phyloP scores from a whole-genome alignment of 192 early-diverging fungal species.

The Backusella australiensis region DNA sequence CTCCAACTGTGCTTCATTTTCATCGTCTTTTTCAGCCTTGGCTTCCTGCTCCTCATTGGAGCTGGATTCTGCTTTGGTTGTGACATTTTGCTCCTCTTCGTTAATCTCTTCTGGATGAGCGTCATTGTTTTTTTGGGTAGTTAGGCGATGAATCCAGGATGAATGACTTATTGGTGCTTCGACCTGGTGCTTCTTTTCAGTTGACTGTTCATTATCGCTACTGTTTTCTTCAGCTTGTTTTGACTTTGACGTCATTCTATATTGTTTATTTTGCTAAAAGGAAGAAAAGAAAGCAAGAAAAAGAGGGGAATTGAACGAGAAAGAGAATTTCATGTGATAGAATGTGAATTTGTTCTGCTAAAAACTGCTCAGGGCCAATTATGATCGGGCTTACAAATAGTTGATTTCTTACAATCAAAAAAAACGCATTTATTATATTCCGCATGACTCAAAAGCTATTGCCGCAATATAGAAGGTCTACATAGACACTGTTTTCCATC shows the following conservation, averaged over 20 bases:
- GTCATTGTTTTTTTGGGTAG: neutral
- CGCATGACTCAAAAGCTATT: neutral
- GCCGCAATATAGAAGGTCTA: neutral
- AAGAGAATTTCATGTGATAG: slow-evolving; percentile 5
- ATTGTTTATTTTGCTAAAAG: neutral
- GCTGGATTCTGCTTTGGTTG: neutral
- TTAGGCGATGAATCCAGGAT: slow-evolving; percentile 2
- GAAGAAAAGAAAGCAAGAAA: neutral
- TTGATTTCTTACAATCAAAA: neutral
- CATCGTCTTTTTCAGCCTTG: neutral
- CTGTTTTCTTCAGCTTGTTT: neutral
- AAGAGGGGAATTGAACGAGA: neutral
- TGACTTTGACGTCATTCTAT: slow-evolving; percentile 2
- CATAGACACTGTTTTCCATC: neutral
- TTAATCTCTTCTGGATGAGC: neutral
- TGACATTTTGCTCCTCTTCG: neutral
- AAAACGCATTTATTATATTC: neutral
- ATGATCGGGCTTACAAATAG: neutral
- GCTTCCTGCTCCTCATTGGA: neutral
- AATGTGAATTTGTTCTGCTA: neutral
- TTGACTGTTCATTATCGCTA: neutral
- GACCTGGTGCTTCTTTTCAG: neutral
- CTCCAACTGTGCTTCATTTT: neutral
- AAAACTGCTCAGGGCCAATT: neutral
- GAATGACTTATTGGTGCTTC: slow-evolving; percentile 6